Conservation (phyloP, 2,329 filamentous ascomycete genomes). For the Juglanconis sp. region DNA sequence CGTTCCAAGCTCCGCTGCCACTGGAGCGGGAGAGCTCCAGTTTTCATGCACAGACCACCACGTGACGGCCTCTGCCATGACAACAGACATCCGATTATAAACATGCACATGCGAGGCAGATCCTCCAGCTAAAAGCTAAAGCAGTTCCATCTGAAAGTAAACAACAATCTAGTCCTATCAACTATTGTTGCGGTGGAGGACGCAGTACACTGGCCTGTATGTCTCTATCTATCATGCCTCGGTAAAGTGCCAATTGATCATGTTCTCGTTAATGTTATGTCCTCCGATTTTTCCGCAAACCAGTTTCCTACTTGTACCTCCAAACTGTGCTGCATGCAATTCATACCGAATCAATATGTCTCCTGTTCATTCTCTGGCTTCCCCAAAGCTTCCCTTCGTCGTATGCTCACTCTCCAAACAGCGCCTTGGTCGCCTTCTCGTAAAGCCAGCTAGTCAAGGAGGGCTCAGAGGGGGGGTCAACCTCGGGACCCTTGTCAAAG, state of each 20-base stretch:
- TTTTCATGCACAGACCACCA: constrained; percentile 5
- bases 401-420: background rate
- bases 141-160: background rate
- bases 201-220: too few relatives aligned
- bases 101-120: too few relatives aligned
- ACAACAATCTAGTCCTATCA: background rate
- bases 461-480: background rate
- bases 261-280: background rate
- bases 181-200: background rate
- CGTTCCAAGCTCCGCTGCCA: background rate
- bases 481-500: background rate
- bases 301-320: too few relatives aligned
- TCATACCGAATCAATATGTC: background rate
- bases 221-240: background rate
- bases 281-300: background rate
- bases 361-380: background rate
- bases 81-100: too few relatives aligned
- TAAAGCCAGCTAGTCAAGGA: background rate
- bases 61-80: too few relatives aligned
- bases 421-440: background rate
- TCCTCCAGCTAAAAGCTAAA: too few relatives aligned
- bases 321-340: too few relatives aligned
- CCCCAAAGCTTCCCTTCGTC: background rate
- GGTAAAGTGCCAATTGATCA: background rate
- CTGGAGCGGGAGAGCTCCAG: background rate